These are phyloP conservation scores for Solanum dulcamara DNA, from an alignment of 257 asterid species.

Conservation along the genomic window DNA sequence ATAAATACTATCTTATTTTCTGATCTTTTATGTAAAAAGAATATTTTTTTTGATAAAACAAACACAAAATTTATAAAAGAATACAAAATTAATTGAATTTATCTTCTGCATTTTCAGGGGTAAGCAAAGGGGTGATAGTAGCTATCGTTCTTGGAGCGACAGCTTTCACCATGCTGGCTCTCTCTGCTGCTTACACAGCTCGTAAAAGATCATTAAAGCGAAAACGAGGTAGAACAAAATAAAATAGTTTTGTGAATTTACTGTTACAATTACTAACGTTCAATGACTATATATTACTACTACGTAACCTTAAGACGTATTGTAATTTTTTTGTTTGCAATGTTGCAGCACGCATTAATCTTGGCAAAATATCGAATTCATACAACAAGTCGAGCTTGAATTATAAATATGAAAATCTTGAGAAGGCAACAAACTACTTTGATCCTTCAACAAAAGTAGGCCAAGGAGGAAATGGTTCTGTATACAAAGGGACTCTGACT, in stretches of 20 bases:
- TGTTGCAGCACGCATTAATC: constrained; percentile 50
- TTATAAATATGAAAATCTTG: constrained; percentile 70
- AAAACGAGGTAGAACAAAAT: constrained; percentile 42
- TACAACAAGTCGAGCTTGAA: constrained; percentile 68
- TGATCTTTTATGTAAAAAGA: not conserved
- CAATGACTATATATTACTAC: not conserved
- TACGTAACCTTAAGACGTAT: not conserved
- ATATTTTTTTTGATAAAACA: not conserved
- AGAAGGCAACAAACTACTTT: constrained; percentile 79
- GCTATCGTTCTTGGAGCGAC: constrained; percentile 45
- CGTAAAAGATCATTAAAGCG: constrained; percentile 29
- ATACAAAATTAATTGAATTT: not conserved
- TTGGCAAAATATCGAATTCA: constrained; percentile 47
- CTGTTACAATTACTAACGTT: not conserved
- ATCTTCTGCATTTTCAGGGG: constrained; percentile 15
- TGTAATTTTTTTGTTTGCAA: not conserved
- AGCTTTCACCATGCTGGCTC: constrained; percentile 55
- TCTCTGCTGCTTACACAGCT: constrained; percentile 35
- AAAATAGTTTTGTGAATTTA: not conserved
- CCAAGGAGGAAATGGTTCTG: constrained; percentile 92
- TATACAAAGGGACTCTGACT: constrained; percentile 53
- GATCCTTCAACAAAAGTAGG: constrained; percentile 53
- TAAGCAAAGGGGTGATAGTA: constrained; percentile 29
- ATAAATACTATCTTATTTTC: not conserved
- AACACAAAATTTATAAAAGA: not conserved